Evolutionary conservation across 495 filamentous ascomycete genomes (phyloP).

Genomic region (Aspergillus sclerotioniger): DNA sequence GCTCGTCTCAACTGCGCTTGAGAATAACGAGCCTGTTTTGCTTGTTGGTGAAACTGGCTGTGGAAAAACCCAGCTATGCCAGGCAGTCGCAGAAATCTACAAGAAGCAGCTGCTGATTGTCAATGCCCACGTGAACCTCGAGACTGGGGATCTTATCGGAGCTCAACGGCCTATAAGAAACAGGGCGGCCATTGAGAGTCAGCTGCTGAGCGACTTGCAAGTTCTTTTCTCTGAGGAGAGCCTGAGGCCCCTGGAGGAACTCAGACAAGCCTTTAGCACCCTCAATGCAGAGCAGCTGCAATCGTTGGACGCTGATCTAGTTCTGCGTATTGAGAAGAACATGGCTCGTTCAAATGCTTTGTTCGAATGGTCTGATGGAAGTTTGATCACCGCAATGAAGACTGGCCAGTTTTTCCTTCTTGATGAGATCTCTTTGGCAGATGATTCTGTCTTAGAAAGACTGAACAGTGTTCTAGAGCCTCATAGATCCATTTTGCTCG

Average conservation of each 20-base stretch:
- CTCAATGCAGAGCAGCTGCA: conserved; percentile 28
- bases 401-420: conserved; percentile 86
- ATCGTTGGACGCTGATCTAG: conserved; percentile 48
- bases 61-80: conserved; percentile 95
- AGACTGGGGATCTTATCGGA: conserved; percentile 95
- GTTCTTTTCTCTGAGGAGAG: conserved; percentile 35
- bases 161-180: conserved; percentile 91
- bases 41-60: conserved; percentile 96
- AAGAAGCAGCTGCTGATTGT: conserved; percentile 76
- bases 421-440: conserved; percentile 96
- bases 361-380: conserved; percentile 97
- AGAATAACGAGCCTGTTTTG: conserved; percentile 90
- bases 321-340: conserved; percentile 56
- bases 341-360: conserved; percentile 68
- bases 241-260: conserved; percentile 37
- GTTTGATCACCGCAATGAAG: conserved; percentile 93
- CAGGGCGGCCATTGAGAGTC: conserved; percentile 63
- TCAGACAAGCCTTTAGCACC: conserved; percentile 51
- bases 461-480: conserved; percentile 98
- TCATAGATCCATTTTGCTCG: conserved; percentile 78
- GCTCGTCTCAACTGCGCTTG: conserved; percentile 77
- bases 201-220: conserved; percentile 62
- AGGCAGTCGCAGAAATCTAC: conserved; percentile 81
- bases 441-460: conserved; percentile 95
- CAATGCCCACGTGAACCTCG: conserved; percentile 96